Conservation (phyloP, 257 asterid species). For the Sherardia arvensis region DNA sequence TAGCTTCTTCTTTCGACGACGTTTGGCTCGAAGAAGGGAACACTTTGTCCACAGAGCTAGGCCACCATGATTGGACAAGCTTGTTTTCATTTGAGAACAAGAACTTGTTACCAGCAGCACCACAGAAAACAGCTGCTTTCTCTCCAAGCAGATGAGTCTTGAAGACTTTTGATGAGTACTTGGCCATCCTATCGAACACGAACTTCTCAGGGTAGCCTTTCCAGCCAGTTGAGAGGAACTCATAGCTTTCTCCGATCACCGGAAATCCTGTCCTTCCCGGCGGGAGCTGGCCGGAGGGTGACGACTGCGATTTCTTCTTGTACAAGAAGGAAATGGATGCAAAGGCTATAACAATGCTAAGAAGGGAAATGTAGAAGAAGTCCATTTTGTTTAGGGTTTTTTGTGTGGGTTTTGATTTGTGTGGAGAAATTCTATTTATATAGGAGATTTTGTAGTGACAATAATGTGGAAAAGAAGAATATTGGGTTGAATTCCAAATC, state of each 20-base stretch:
- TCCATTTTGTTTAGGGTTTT: background rate
- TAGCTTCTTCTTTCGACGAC: constrained; percentile 48
- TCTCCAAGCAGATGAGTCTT: constrained; percentile 36
- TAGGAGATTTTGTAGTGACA: background rate
- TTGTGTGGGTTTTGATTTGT: background rate
- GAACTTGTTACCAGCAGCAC: constrained; percentile 34
- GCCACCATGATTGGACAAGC: constrained; percentile 59
- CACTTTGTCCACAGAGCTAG: constrained; percentile 34
- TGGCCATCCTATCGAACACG: constrained; percentile 37
- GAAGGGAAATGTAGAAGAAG: constrained; percentile 6
- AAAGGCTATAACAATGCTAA: constrained; percentile 31
- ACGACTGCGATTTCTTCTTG: constrained; percentile 22
- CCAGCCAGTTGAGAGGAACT: constrained; percentile 46
- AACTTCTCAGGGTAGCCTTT: constrained; percentile 51
- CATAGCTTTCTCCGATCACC: constrained; percentile 42
- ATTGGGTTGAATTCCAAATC: background rate
- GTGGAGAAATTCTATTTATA: background rate
- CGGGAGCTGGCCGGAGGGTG: constrained; percentile 19
- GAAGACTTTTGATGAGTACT: constrained; percentile 30
- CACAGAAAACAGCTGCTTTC: constrained; percentile 32
- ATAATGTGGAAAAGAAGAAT: background rate
- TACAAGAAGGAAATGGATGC: constrained; percentile 41
- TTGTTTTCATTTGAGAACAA: constrained; percentile 53
- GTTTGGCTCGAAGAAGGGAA: constrained; percentile 42
- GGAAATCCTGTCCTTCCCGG: constrained; percentile 49